Percentiles rank a stretch among this genome's conserved stretches.
Evolutionary conservation across 2,329 filamentous ascomycete species (phyloP).

Genomic region (Falciphora oryzae): DNA sequence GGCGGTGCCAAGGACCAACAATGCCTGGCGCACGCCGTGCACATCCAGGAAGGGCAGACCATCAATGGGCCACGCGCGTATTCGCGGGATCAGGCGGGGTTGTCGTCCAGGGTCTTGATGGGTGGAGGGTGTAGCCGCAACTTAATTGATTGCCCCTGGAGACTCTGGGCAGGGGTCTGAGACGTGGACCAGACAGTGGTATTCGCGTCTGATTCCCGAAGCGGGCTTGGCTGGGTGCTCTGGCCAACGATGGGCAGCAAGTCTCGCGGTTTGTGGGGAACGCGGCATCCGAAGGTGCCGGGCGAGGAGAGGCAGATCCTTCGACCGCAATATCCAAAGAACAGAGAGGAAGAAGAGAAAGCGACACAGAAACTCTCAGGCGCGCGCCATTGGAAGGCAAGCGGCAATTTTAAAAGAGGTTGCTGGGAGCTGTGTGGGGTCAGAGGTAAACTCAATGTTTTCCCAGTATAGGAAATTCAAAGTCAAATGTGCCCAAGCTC

Average conservation of each 20-base stretch:
- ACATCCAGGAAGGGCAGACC: neutral
- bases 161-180: neutral
- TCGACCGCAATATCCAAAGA: neutral
- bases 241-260: neutral
- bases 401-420: neutral
- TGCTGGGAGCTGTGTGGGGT: neutral
- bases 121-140: neutral
- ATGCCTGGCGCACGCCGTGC: neutral
- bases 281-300: neutral
- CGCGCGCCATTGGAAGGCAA: neutral
- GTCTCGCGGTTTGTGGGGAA: no score
- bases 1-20: neutral
- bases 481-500: neutral
- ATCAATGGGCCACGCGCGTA: no score
- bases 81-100: neutral
- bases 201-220: neutral
- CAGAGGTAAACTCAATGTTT: neutral
- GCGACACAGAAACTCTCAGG: neutral
- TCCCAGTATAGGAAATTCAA: neutral
- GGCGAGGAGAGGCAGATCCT: neutral
- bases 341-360: neutral
- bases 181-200: neutral
- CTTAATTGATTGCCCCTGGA: neutral
- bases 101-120: neutral
- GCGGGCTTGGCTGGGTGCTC: neutral